phyloP scores from a whole-genome alignment of 306 rosid genomes.

The Leucaena leucocephala region DNA sequence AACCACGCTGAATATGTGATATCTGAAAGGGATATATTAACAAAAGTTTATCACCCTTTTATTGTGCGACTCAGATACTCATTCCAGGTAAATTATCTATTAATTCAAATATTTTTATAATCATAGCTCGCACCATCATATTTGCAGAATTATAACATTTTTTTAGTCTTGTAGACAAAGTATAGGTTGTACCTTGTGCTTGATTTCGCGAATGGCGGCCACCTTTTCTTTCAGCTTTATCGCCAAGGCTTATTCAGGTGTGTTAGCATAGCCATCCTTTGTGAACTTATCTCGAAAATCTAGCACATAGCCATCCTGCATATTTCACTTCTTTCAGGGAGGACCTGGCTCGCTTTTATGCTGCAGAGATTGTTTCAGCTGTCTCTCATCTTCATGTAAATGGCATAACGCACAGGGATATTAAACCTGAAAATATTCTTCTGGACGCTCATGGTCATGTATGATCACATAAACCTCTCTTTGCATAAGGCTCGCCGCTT shows the following conservation, averaged over 20 bases:
- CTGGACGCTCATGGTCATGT: conserved; percentile 83
- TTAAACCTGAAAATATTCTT: conserved; percentile 83
- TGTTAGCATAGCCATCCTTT: background rate
- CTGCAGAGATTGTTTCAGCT: conserved; percentile 81
- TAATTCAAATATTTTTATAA: background rate
- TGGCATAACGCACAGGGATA: conserved; percentile 84
- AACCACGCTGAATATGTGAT: conserved; percentile 75
- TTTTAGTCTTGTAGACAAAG: conserved; percentile 62
- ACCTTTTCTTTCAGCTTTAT: conserved; percentile 83
- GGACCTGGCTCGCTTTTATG: conserved; percentile 79
- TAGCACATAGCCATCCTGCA: conserved; percentile 4
- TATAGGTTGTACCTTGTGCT: conserved; percentile 79
- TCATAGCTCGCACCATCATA: background rate
- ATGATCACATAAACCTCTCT: conserved; percentile 35
- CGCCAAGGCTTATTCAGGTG: conserved; percentile 87
- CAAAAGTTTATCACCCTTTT: conserved; percentile 73
- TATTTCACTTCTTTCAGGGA: conserved; percentile 56
- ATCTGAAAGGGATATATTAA: conserved; percentile 79
- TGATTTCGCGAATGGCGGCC: conserved; percentile 86
- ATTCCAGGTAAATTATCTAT: conserved; percentile 64
- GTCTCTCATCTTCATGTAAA: conserved; percentile 83
- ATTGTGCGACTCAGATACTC: conserved; percentile 78
- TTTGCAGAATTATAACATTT: conserved; percentile 3
- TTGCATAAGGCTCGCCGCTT: conserved; percentile 20
- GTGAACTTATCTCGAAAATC: conserved; percentile 16